Percentiles rank a stretch among this genome's conserved stretches.
phyloP scores from a whole-genome alignment of 1,139 yeast species.

The Yamadazyma friedrichii region DNA sequence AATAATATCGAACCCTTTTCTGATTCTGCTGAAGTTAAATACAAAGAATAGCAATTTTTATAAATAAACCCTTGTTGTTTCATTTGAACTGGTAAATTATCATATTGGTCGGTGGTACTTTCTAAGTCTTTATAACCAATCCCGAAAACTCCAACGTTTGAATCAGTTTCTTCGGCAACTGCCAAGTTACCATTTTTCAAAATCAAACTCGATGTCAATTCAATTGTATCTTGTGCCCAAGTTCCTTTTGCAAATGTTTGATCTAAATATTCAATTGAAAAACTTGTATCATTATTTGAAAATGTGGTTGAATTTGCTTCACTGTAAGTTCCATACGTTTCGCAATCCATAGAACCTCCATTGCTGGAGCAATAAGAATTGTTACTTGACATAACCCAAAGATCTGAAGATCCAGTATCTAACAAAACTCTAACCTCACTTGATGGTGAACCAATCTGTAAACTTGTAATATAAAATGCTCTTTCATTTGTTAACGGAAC shows the following conservation, averaged over 20 bases:
- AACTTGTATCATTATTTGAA: constrained; percentile 41
- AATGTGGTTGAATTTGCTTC: constrained; percentile 44
- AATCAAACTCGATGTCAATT: constrained; percentile 18
- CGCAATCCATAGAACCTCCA: constrained; percentile 28
- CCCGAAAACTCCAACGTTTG: constrained; percentile 60
- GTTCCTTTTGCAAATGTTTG: constrained; percentile 31
- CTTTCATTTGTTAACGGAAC: constrained; percentile 18
- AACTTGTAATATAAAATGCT: constrained; percentile 31
- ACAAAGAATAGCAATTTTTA: constrained; percentile 52
- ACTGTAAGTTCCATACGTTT: constrained; percentile 51
- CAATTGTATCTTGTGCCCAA: constrained; percentile 61
- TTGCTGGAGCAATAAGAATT: constrained; percentile 22
- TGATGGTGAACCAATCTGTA: constrained; percentile 56
- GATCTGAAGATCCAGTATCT: constrained; percentile 71
- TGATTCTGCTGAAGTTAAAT: constrained; percentile 43
- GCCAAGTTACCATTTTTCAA: constrained; percentile 51
- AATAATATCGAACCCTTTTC: constrained; percentile 49
- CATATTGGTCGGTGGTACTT: constrained; percentile 14
- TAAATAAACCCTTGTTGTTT: constrained; percentile 48
- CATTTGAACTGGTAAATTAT: constrained; percentile 48
- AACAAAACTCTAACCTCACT: constrained; percentile 53
- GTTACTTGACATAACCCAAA: constrained; percentile 48
- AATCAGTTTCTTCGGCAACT: constrained; percentile 52
- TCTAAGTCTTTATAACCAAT: constrained; percentile 41
- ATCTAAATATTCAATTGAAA: constrained; percentile 32